A percentile compares a stretch with the other conserved stretches of the same genome.
phyloP scores from a whole-genome alignment of 441 rosid genomes.

The Cnidoscolus chayamansa region DNA sequence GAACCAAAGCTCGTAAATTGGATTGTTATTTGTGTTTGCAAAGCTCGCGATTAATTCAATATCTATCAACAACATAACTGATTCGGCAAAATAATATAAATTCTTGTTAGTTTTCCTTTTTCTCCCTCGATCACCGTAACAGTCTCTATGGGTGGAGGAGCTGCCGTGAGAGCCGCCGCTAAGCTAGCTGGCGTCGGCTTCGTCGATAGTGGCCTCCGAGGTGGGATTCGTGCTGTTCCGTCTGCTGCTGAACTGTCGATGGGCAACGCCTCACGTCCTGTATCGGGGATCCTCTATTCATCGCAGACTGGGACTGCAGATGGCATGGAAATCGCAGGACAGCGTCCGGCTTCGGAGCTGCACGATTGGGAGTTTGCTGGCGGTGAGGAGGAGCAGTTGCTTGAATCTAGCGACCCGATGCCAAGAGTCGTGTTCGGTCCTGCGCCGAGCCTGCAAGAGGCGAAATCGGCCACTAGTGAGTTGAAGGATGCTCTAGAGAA shows the following conservation, averaged over 20 bases:
- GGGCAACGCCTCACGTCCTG: constrained; percentile 26
- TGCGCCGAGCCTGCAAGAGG: constrained; percentile 57
- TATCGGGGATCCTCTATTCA: constrained; percentile 33
- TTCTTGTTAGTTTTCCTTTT: background rate
- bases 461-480: constrained; percentile 61
- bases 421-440: constrained; percentile 63
- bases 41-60: too few relatives aligned
- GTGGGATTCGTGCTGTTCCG: constrained; percentile 33
- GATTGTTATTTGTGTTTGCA: too few relatives aligned
- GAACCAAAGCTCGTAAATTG: too few relatives aligned
- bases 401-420: constrained; percentile 30
- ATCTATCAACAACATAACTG: too few relatives aligned
- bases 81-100: too few relatives aligned
- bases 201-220: constrained; percentile 39
- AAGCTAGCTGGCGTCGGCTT: constrained; percentile 60
- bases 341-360: constrained; percentile 40
- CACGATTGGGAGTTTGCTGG: constrained; percentile 68
- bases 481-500: constrained; percentile 57
- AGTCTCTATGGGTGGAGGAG: constrained; percentile 60
- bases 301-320: constrained; percentile 18
- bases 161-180: constrained; percentile 52
- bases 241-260: constrained; percentile 39
- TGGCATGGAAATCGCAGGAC: constrained; percentile 27
- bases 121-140: background rate
- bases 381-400: constrained; percentile 31